Evolutionary conservation across 2,329 filamentous ascomycete species (phyloP).

Genomic region (Phyllosticta ampelicida): DNA sequence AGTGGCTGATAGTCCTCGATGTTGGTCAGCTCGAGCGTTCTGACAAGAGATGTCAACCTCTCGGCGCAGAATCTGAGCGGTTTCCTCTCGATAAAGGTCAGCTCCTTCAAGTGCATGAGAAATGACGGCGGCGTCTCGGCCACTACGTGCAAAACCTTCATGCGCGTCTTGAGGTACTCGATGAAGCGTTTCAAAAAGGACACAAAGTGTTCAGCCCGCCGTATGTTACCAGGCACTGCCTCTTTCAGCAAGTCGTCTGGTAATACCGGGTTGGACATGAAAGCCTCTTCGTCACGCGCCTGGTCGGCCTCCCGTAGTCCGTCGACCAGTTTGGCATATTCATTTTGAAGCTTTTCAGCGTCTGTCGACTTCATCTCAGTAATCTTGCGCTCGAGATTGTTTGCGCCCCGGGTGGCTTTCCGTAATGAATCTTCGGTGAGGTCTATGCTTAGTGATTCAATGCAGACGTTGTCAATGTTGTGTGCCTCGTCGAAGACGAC

Average conservation of each 20-base stretch:
- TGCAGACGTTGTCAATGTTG: slow-evolving; percentile 99
- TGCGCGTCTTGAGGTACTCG: slow-evolving; percentile 92
- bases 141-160: slow-evolving; percentile 97
- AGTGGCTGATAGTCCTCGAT: slow-evolving; percentile 97
- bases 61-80: slow-evolving; percentile 91
- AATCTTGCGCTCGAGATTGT: slow-evolving; percentile 84
- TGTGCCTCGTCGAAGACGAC: slow-evolving; percentile 98
- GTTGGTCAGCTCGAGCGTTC: slow-evolving; percentile 89
- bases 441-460: slow-evolving; percentile 93
- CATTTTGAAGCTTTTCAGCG: slow-evolving; percentile 83
- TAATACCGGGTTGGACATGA: slow-evolving; percentile 91
- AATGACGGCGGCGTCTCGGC: slow-evolving; percentile 95
- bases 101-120: slow-evolving; percentile 80
- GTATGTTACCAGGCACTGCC: slow-evolving; percentile 91
- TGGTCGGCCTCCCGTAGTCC: slow-evolving; percentile 82
- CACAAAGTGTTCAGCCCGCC: slow-evolving; percentile 90
- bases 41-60: slow-evolving; percentile 82
- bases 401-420: slow-evolving; percentile 80
- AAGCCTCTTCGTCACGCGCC: slow-evolving; percentile 82
- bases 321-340: slow-evolving; percentile 92
- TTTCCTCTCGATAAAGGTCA: slow-evolving; percentile 97
- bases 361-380: slow-evolving; percentile 93
- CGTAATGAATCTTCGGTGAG: slow-evolving; percentile 89
- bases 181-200: slow-evolving; percentile 93
- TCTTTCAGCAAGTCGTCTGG: slow-evolving; percentile 92